Evolutionary conservation across 2,329 filamentous ascomycete species (phyloP).

Genomic region (Paraconiothyrium sp.): DNA sequence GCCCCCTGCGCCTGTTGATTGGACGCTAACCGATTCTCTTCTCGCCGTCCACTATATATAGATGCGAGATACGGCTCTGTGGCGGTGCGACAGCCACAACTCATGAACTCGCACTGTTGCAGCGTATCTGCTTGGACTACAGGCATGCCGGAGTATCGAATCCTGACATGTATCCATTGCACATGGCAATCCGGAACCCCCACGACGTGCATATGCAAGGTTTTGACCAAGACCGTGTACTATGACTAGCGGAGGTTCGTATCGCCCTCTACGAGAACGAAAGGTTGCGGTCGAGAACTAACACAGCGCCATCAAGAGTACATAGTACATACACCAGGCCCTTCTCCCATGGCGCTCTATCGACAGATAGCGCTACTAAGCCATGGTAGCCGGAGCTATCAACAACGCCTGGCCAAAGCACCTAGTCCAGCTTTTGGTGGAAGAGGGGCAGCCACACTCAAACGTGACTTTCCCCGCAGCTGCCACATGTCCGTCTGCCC

Average conservation of each 20-base stretch:
- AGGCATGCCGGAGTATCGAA: conserved; percentile 5
- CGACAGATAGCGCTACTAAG: conserved; percentile 5
- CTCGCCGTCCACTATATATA: conserved; percentile 27
- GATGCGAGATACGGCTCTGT: conserved; percentile 25
- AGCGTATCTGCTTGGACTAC: conserved; percentile 21
- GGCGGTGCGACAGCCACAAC: conserved; percentile 28
- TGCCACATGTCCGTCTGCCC: conserved; percentile 13
- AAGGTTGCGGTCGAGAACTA: not conserved
- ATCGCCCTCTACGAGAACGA: not conserved
- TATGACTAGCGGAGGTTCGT: conserved; percentile 15
- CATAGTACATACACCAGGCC: not conserved
- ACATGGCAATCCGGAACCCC: conserved; percentile 26
- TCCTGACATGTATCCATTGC: conserved; percentile 33
- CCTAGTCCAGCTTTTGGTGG: conserved; percentile 6
- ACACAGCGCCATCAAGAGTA: not conserved
- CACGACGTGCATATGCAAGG: conserved; percentile 13
- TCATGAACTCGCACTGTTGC: conserved; percentile 12
- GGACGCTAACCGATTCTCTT: conserved; percentile 21
- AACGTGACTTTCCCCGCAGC: conserved; percentile 28
- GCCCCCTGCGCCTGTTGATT: conserved; percentile 16
- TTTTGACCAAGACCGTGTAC: conserved; percentile 7
- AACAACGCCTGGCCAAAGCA: conserved; percentile 26
- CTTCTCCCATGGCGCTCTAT: not conserved
- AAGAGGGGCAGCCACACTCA: conserved; percentile 10
- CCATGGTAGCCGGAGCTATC: conserved; percentile 18